Evolutionary conservation across 768 basidiomycete genomes (phyloP), one percentile per base, ranked within the genome.

Genomic region (Glaciozyma antarctica): DNA sequence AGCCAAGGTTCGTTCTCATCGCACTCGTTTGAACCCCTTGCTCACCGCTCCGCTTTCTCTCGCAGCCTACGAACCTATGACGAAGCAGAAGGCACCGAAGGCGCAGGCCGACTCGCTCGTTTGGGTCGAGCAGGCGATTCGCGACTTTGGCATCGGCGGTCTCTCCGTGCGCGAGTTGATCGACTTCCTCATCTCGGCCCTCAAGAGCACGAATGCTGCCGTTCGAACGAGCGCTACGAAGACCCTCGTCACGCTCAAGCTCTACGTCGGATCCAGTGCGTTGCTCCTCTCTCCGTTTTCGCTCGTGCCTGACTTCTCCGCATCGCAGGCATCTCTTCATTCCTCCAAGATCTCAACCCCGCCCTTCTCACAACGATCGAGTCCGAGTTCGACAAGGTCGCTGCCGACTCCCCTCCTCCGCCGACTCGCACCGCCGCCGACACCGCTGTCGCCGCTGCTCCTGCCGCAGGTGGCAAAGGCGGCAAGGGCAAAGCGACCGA

Each of bases 11-110:
- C 59, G 82, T 74, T 26, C 43, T 62, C 51, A 7, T 19, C 41
- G n/a, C 41, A 12, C 24, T n/a, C 41, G 8, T 17, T 41, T 22
- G 38, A 10, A 44, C 57, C 63, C 19, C 3, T 3, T n/a, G 30
- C 24, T 47, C 0, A 15, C 21, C 1, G 12, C 49, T 58, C 13
- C 26, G n/a, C 9, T 0, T 10, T n/a, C 4, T 47, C 12, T 19
- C 3, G 2, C 67, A 95, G 95, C 85, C 0, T 99, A 95, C 74
- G 95, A 97, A 28, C 88, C 94, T 0, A 78, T 99, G 73, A 83
- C 84, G 34, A 95, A 93, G 77, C 91, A 92, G 75, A 99, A 99
- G 75, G 94, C 95, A 5, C 94, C 95, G 0, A 99, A 98, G 77
- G 90, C 91, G 51, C 81, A 97, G 43, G 90, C 92, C 0, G 95